Conservation (phyloP, 345 rosid genomes). For the Eucalyptus polybractea region DNA sequence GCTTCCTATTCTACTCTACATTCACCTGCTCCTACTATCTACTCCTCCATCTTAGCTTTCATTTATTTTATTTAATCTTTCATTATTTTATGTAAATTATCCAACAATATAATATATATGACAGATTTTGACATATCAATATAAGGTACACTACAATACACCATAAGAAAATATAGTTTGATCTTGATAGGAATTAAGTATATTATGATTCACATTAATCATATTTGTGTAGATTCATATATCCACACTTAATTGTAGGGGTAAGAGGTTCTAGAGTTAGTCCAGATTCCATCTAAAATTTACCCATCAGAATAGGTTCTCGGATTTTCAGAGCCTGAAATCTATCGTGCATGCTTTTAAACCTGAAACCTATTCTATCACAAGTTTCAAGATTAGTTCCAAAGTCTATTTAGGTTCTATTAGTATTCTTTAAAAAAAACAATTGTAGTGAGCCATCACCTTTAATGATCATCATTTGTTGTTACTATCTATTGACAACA, state of each 20-base stretch:
- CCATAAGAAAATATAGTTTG: background rate
- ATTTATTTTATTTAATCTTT: background rate
- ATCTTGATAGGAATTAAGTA: background rate
- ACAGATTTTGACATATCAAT: background rate
- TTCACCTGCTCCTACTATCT: background rate
- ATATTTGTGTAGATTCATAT: background rate
- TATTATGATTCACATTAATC: background rate
- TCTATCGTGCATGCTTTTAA: no score
- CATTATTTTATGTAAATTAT: background rate
- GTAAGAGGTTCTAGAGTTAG: no score
- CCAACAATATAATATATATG: background rate
- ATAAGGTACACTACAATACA: background rate
- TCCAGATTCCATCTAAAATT: no score
- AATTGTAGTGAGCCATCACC: no score
- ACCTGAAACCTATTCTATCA: no score
- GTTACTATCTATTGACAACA: accelerated
- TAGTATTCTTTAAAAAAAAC: no score
- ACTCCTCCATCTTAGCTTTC: background rate
- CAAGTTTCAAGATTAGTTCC: accelerated
- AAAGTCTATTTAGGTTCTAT: no score
- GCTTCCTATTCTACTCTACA: background rate
- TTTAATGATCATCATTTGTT: no score
- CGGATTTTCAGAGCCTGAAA: accelerated
- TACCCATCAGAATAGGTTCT: accelerated
- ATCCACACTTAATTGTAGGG: background rate